Base-by-base conservation (phyloP, 768 basidiomycete species). In the Hygrophorus pudorinus region DNA sequence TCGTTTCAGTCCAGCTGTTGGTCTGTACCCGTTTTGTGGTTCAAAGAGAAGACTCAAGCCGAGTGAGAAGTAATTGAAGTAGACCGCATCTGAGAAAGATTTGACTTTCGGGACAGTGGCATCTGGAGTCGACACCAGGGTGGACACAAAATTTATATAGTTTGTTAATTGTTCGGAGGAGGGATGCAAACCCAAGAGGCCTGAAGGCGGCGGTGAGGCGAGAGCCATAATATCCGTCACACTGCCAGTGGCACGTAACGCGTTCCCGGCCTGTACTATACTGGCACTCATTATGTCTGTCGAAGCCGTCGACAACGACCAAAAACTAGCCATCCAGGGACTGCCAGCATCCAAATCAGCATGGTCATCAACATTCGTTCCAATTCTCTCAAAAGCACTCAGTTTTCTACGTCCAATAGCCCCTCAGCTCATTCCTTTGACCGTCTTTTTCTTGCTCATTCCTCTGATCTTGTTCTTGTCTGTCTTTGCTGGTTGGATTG, bases 41-140 rank as follows among this genome's bases (percentile, higher is more conserved):
- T 69, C 51, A 65, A 84, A 93, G 52, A 84, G 75, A 37, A 96
- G 64, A 51, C 90, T 93, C 54, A 94, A 54, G 9, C 93, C 93
- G 24, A 93, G 70, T 1, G 70, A 27, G 55, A 71, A 73, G 65
- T 89, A 93, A 59, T 88, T 93, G 66, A 87, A 75, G 67, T 92
- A 98, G 51, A 90, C 78, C 6, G 75, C 74, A 59, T 96, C 89
- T 21, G 86, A 58, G 59, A 88, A 92, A 0, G 78, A 67, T 58
- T 87, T 90, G 61, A 90, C 64, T 52, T 86, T 75, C 27, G 86
- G 80, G n/a, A 51, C 53, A 4, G 56, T 29, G 13, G 50, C 41
- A 14, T 49, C 42, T 12, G 58, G 32, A n/a, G 48, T 38, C 14
- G 48, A 49, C 9, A 60, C 34, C 9, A 61, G 44, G 1, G 64